Conservation (phyloP, 768 basidiomycete species). For the Amyloporia xantha region DNA sequence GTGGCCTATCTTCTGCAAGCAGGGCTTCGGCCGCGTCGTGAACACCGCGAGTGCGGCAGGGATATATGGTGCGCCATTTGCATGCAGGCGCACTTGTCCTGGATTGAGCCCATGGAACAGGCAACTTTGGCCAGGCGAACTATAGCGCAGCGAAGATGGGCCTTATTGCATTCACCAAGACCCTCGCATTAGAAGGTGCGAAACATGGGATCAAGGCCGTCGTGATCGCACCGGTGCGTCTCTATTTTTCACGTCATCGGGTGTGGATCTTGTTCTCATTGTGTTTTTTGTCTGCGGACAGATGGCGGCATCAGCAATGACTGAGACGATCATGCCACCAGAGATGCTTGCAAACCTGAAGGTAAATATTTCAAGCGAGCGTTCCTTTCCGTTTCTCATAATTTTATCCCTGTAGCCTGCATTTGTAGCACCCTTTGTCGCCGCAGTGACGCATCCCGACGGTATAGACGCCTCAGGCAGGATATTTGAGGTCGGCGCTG, state of each 20-base stretch:
- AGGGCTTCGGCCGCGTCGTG: constrained; percentile 90
- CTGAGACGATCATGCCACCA: constrained; percentile 89
- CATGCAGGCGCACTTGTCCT: background rate
- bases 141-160: constrained; percentile 99
- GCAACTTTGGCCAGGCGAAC: constrained; percentile 96
- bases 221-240: constrained; percentile 82
- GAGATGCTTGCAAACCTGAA: constrained; percentile 88
- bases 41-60: constrained; percentile 96
- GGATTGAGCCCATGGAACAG: constrained; percentile 28
- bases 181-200: constrained; percentile 85
- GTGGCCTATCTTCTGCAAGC: constrained; percentile 93
- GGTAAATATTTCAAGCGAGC: constrained; percentile 28
- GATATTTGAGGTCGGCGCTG: constrained; percentile 91
- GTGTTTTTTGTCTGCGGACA: constrained; percentile 28
- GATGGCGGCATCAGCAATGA: constrained; percentile 97
- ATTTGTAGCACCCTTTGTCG: constrained; percentile 89
- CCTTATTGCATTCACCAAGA: constrained; percentile 86
- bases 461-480: constrained; percentile 73
- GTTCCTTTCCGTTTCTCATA: background rate
- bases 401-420: constrained; percentile 52
- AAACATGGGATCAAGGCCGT: constrained; percentile 86
- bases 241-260: too few relatives aligned
- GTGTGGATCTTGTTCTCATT: background rate
- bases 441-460: constrained; percentile 79
- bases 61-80: constrained; percentile 59